These are phyloP conservation scores for Nannochloris sp. DNA, from an alignment of 139 green algal genomes.

Conservation along the genomic window DNA sequence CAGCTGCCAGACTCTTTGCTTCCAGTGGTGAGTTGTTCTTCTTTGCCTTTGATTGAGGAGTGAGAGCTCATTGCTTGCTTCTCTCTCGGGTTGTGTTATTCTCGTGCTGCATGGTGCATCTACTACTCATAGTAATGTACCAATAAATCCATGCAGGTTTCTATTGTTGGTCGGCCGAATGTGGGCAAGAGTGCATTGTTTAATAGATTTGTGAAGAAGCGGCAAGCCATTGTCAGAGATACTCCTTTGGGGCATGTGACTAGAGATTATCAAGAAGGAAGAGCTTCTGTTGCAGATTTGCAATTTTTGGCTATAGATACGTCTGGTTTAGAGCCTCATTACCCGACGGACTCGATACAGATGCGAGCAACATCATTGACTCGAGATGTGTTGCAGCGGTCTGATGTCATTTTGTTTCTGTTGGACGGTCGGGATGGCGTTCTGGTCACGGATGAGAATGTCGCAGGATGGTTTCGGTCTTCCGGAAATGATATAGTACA, in stretches of 20 bases:
- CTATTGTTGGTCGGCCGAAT: constrained; percentile 76
- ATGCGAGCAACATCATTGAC: constrained; percentile 53
- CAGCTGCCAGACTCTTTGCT: background rate
- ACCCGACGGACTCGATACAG: constrained; percentile 43
- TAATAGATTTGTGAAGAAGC: constrained; percentile 60
- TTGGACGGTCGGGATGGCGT: constrained; percentile 59
- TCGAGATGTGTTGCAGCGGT: constrained; percentile 29
- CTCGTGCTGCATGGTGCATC: too few relatives aligned
- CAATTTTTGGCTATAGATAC: constrained; percentile 79
- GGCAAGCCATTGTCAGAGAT: constrained; percentile 72
- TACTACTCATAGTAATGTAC: background rate
- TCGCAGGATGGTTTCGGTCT: constrained; percentile 61
- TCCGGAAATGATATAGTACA: background rate
- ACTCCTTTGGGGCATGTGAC: constrained; percentile 87
- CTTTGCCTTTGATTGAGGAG: too few relatives aligned
- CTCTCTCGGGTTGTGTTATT: too few relatives aligned
- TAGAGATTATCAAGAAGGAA: constrained; percentile 74
- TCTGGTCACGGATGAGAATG: constrained; percentile 46
- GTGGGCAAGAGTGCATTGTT: constrained; percentile 88
- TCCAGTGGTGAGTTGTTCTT: too few relatives aligned
- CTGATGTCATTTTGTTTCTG: constrained; percentile 63
- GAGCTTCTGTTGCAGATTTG: constrained; percentile 68
- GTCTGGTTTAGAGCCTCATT: constrained; percentile 69
- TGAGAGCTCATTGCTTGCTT: too few relatives aligned
- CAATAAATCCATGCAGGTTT: constrained; percentile 33